Percentiles rank a stretch among this genome's conserved stretches.
These are phyloP conservation scores for Exophiala lecanii-corni DNA, from an alignment of 2,329 filamentous ascomycete genomes.

Conservation along the genomic window DNA sequence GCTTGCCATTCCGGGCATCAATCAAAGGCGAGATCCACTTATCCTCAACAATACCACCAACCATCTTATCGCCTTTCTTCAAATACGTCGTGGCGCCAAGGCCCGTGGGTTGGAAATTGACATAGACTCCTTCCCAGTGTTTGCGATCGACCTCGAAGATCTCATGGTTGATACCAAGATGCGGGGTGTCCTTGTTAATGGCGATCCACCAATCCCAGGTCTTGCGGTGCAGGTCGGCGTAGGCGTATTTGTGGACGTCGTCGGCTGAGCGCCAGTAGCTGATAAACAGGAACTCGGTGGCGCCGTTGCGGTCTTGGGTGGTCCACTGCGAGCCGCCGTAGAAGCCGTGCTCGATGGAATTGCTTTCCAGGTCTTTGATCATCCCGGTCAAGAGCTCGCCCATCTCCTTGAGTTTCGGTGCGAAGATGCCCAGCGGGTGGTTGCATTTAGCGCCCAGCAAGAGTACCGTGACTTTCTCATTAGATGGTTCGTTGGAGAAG, in stretches of 20 bases:
- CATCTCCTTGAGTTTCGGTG: slow-evolving; percentile 30
- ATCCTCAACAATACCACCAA: slow-evolving; percentile 22
- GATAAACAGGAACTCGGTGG: slow-evolving; percentile 34
- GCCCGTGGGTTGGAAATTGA: slow-evolving; percentile 35
- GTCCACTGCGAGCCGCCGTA: slow-evolving; percentile 34
- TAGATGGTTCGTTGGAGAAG: slow-evolving; percentile 26
- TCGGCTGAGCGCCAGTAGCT: slow-evolving; percentile 41
- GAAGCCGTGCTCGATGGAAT: slow-evolving; percentile 28
- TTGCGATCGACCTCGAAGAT: slow-evolving; percentile 37
- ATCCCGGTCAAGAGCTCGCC: slow-evolving; percentile 33
- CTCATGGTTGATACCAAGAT: slow-evolving; percentile 46
- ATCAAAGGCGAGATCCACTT: slow-evolving; percentile 24
- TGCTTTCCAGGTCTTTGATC: slow-evolving; percentile 25
- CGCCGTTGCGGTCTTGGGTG: slow-evolving; percentile 31
- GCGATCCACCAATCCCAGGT: slow-evolving; percentile 43
- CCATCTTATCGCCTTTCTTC: slow-evolving; percentile 23
- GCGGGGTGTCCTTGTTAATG: slow-evolving; percentile 31
- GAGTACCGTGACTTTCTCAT: slow-evolving; percentile 36
- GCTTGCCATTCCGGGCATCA: slow-evolving; percentile 23
- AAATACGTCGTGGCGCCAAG: slow-evolving; percentile 29
- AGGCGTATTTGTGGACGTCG: slow-evolving; percentile 42
- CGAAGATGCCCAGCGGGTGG: slow-evolving; percentile 40
- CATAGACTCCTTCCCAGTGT: slow-evolving; percentile 43
- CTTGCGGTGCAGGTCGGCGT: slow-evolving; percentile 37
- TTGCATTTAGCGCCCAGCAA: slow-evolving; percentile 35